Base-by-base conservation (phyloP, 2,329 filamentous ascomycete genomes). In the Colletotrichum cuscutae region DNA sequence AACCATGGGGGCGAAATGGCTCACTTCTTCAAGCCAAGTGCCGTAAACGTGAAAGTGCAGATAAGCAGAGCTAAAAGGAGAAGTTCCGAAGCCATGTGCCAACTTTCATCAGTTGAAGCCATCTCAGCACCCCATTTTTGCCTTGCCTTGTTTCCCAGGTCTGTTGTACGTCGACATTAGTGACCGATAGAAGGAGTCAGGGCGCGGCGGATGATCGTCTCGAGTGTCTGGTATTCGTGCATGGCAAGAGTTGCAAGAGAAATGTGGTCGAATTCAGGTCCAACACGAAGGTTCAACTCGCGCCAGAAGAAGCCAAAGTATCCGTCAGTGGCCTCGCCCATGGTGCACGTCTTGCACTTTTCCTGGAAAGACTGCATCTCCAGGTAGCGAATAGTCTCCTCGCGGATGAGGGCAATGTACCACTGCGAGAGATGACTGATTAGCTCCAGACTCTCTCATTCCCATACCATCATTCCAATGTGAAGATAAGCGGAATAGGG, bases 381-480 rank as follows among this genome's bases (percentile, higher is more conserved):
- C 12, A 87, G 78, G 28, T 83, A 81, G 2, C 84, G 80, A 13
- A 78, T 81, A 0, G 88, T 88, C 76, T 89, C 86, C 75, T 89
- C 85, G 49, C 88, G 87, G 68, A 91, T 87, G 28, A 89, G 71
- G 19, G 83, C 81, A 66, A 91, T 86, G 80, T 90, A 91, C 83
- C 85, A 91, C 89, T 91, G 61, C 49, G 11, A 30, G 37, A 26
- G 75, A 63, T 5, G 56, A 56, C 42, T 9, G 9, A 69, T 78
- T 56, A 78, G 76, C 75, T 67, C 19, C 12, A 26, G 9, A 26
- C 2, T 11, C 65, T 26, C n/a, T 7, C 4, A 15, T 24, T 30
- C 57, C 30, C 32, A n/a, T 52, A 5, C 32, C 26, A 28, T 37
- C 19, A 22, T 49, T 15, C 24, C 66, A 52, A 57, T 68, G 61